Percentiles rank a stretch among this genome's conserved stretches.
Evolutionary conservation across 108 stramenopile genomes (phyloP).

Genomic region (Conticribra weissflogii): DNA sequence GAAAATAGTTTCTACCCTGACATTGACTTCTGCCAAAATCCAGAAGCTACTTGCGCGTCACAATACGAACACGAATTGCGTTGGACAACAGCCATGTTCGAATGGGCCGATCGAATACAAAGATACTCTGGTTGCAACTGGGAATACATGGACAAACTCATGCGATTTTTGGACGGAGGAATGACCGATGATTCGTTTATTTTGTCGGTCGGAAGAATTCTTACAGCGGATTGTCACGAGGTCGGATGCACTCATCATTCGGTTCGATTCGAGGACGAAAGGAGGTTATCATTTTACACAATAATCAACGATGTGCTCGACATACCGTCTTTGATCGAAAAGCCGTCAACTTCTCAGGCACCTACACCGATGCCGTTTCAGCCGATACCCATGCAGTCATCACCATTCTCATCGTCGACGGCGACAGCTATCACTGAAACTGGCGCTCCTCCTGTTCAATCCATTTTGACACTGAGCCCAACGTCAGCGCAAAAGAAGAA

Average conservation of each 20-base stretch:
- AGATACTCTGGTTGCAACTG: constrained; percentile 1
- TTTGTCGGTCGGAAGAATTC: constrained; percentile 16
- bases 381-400: neutral
- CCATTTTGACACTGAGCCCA: neutral
- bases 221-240: constrained; percentile 18
- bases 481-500: neutral
- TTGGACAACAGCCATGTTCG: constrained; percentile 40
- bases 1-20: constrained; percentile 23
- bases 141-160: constrained; percentile 9
- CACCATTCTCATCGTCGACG: neutral
- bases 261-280: constrained; percentile 8
- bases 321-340: neutral
- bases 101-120: constrained; percentile 39
- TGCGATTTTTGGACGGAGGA: constrained; percentile 15
- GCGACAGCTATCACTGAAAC: neutral
- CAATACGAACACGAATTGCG: constrained; percentile 20
- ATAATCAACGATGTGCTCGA: constrained; percentile 20
- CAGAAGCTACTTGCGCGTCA: constrained; percentile 40
- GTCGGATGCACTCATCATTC: constrained; percentile 2
- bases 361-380: neutral
- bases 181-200: constrained; percentile 31
- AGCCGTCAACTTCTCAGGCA: neutral
- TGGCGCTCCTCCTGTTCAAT: neutral
- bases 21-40: constrained; percentile 42
- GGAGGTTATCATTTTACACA: constrained; percentile 7